These are phyloP conservation scores for Kuraishia hungarica DNA, from an alignment of 805 yeast species.

Conservation along the genomic window DNA sequence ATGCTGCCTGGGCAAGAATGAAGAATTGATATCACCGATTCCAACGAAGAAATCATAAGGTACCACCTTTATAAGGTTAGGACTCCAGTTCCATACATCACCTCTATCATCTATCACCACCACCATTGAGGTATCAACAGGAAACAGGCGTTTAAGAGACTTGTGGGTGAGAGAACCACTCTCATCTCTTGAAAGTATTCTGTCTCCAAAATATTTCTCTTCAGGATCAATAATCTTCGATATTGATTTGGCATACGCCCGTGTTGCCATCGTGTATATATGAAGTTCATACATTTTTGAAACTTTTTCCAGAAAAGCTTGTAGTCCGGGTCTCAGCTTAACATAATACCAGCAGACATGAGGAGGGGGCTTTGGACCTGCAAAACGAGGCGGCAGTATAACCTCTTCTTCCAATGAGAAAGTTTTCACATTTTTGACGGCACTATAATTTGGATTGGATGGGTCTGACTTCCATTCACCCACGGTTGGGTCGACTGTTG, in stretches of 20 bases:
- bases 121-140: slow-evolving; percentile 95
- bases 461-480: slow-evolving; percentile 94
- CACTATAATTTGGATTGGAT: slow-evolving; percentile 73
- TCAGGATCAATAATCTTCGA: slow-evolving; percentile 89
- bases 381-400: slow-evolving; percentile 45
- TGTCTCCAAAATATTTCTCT: slow-evolving; percentile 79
- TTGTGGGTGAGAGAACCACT: slow-evolving; percentile 90
- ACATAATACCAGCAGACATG: slow-evolving; percentile 83
- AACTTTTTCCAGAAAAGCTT: slow-evolving; percentile 59
- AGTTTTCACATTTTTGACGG: slow-evolving; percentile 71
- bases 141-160: slow-evolving; percentile 79
- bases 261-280: slow-evolving; percentile 96
- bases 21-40: slow-evolving; percentile 93
- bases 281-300: slow-evolving; percentile 76
- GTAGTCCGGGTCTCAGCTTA: slow-evolving; percentile 81
- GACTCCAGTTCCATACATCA: slow-evolving; percentile 98
- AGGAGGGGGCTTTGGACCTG: slow-evolving; percentile 51
- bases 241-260: slow-evolving; percentile 84
- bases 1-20: slow-evolving; percentile 78
- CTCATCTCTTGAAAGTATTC: slow-evolving; percentile 89
- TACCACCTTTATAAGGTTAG: slow-evolving; percentile 81
- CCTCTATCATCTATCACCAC: slow-evolving; percentile 96
- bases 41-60: slow-evolving; percentile 97
- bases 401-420: slow-evolving; percentile 77
- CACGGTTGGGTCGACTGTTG: slow-evolving; percentile 95